A percentile compares a stretch with the other conserved stretches of the same genome.
phyloP scores from a whole-genome alignment of 176 grass and related monocot species.

The Triticum monococcum region DNA sequence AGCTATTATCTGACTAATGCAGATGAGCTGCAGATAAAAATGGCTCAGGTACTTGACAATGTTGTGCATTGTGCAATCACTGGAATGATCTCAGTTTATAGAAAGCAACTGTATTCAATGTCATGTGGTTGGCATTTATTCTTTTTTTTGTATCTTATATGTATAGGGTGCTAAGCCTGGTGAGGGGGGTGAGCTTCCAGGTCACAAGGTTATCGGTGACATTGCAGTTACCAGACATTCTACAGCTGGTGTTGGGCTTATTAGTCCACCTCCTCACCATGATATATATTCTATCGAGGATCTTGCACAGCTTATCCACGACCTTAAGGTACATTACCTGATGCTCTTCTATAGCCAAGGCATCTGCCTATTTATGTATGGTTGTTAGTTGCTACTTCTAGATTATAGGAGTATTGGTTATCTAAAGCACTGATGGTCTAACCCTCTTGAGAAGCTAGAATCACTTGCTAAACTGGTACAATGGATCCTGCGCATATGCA shows the following conservation, averaged over 20 bases:
- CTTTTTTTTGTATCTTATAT: constrained; percentile 27
- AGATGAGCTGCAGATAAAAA: constrained; percentile 99
- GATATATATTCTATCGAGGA: constrained; percentile 99
- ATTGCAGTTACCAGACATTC: constrained; percentile 96
- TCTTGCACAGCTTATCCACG: constrained; percentile 93
- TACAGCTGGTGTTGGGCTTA: constrained; percentile 95
- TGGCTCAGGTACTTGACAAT: constrained; percentile 82
- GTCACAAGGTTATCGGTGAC: constrained; percentile 97
- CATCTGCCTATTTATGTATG: background rate
- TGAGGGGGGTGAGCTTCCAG: constrained; percentile 98
- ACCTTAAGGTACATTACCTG: constrained; percentile 80
- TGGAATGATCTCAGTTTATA: constrained; percentile 16
- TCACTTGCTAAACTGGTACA: background rate
- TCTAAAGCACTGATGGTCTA: background rate
- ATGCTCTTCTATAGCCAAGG: constrained; percentile 14
- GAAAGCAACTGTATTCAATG: constrained; percentile 6
- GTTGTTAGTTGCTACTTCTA: background rate
- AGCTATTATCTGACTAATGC: constrained; percentile 98
- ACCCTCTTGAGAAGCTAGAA: background rate
- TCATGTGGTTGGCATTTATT: constrained; percentile 13
- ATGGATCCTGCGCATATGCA: constrained; percentile 1
- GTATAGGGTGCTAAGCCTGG: constrained; percentile 94
- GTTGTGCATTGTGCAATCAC: constrained; percentile 6
- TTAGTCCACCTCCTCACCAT: constrained; percentile 95
- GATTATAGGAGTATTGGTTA: background rate